Conservation (phyloP, 2,329 filamentous ascomycete species). For the Verticillium nubilum region DNA sequence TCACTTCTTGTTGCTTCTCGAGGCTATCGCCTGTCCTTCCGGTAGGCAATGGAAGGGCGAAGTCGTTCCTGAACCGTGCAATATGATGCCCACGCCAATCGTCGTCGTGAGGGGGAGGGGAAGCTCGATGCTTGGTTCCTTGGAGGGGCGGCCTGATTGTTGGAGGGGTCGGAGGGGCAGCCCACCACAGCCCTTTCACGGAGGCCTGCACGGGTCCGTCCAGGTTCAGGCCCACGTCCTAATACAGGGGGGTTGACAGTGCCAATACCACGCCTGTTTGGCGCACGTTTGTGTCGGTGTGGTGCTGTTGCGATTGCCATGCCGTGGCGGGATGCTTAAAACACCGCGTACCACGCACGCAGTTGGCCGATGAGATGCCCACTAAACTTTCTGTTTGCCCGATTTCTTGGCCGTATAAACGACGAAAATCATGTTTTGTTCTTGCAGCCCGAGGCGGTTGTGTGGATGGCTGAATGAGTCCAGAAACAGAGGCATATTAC, state of each 20-base stretch:
- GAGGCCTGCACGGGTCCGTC: background rate
- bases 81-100: background rate
- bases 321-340: background rate
- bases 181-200: background rate
- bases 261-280: background rate
- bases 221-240: background rate
- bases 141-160: background rate
- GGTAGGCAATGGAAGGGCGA: background rate
- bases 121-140: background rate
- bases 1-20: background rate
- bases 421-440: background rate
- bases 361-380: background rate
- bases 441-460: background rate
- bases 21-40: background rate
- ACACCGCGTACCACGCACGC: background rate
- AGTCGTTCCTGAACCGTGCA: background rate
- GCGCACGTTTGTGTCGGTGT: background rate
- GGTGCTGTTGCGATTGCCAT: background rate
- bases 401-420: background rate
- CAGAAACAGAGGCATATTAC: conserved; percentile 7
- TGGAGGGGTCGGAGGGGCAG: background rate
- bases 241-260: background rate
- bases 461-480: background rate
- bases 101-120: background rate
- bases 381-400: background rate